Conservation (phyloP, 2,329 filamentous ascomycete species). For the Fusarium sp. region DNA sequence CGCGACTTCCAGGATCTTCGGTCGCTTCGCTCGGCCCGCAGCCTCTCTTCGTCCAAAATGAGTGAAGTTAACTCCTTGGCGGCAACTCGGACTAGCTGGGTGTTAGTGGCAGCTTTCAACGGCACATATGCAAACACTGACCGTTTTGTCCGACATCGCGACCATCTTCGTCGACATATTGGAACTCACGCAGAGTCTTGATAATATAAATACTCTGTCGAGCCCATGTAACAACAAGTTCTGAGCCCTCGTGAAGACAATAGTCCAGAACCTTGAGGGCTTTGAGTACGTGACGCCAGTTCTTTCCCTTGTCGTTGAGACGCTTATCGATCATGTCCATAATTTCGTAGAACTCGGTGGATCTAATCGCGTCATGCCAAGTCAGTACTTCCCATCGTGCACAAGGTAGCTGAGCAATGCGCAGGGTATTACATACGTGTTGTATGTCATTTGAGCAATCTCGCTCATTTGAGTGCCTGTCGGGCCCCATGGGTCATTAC, state of each 20-base stretch:
- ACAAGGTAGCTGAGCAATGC: background rate
- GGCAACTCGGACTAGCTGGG: conserved; percentile 80
- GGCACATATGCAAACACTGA: conserved; percentile 54
- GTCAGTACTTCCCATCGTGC: conserved; percentile 27
- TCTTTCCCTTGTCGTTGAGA: conserved; percentile 98
- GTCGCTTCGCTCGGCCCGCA: conserved; percentile 89
- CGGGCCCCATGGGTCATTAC: conserved; percentile 98
- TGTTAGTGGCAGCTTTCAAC: conserved; percentile 26
- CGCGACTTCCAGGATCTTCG: conserved; percentile 96
- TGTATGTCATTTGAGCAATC: conserved; percentile 97
- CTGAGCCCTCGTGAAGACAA: conserved; percentile 95
- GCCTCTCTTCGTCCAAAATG: conserved; percentile 90
- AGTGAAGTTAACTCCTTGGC: conserved; percentile 95
- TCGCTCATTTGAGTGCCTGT: conserved; percentile 99
- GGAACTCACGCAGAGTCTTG: conserved; percentile 96
- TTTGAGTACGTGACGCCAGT: conserved; percentile 98
- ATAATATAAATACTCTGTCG: conserved; percentile 99
- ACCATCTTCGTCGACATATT: conserved; percentile 95
- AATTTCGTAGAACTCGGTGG: conserved; percentile 98
- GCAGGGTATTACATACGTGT: conserved; percentile 74
- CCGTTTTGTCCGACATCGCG: conserved; percentile 96
- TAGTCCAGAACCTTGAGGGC: conserved; percentile 98
- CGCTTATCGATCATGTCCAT: conserved; percentile 99
- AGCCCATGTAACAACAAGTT: conserved; percentile 96
- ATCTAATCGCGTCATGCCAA: conserved; percentile 60